Evolutionary conservation across 139 green algal species (phyloP).

Genomic region (Micractinium sp.): DNA sequence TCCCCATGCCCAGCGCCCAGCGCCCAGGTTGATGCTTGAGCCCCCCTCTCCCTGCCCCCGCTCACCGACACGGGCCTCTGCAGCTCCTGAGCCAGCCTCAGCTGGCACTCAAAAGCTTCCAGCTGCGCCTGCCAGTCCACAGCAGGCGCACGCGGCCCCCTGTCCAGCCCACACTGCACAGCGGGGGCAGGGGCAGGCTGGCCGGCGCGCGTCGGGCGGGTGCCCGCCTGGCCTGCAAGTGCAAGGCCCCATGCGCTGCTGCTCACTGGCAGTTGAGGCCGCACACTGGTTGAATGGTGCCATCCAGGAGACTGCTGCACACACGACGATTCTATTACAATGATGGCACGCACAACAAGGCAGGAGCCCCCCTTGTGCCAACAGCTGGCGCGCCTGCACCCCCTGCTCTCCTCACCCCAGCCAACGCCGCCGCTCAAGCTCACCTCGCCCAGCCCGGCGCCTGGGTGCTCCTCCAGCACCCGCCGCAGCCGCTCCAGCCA

Average conservation of each 20-base stretch:
- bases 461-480: conserved; percentile 34
- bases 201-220: background rate
- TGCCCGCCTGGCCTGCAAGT: background rate
- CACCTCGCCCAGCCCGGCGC: conserved; percentile 59
- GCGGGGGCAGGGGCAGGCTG: background rate
- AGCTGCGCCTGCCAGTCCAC: conserved; percentile 38
- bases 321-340: background rate
- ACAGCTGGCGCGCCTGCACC: background rate
- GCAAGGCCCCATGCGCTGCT: background rate
- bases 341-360: background rate
- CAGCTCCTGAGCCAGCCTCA: conserved; percentile 56
- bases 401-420: background rate
- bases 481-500: conserved; percentile 51
- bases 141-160: background rate
- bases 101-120: conserved; percentile 50
- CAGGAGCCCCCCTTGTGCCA: background rate
- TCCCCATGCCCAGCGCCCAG: background rate
- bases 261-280: background rate
- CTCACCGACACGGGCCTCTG: conserved; percentile 48
- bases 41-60: too few relatives aligned
- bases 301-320: background rate
- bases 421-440: background rate
- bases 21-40: too few relatives aligned
- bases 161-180: conserved; percentile 49
- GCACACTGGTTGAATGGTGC: background rate